These are phyloP conservation scores for Emmonsiellopsis sp. DNA, from an alignment of 2,329 filamentous ascomycete species.

Conservation along the genomic window DNA sequence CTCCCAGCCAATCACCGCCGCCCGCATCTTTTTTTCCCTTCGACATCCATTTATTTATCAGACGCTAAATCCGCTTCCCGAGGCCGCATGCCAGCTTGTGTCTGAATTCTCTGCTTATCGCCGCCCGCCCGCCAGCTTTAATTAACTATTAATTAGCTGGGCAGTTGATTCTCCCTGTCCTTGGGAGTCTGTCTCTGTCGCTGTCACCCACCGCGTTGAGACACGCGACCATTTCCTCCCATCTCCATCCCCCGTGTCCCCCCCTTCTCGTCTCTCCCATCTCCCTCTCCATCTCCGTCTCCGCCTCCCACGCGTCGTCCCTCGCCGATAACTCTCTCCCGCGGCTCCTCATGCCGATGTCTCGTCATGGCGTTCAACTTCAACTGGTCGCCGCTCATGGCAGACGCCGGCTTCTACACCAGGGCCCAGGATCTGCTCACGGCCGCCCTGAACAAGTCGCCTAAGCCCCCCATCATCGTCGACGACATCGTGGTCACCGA, in stretches of 20 bases:
- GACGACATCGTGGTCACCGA: slow-evolving; percentile 98
- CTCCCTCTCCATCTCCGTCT: not conserved
- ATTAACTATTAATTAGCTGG: no score
- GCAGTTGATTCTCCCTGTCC: no score
- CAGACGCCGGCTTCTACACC: slow-evolving; percentile 82
- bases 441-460: slow-evolving; percentile 90
- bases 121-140: no score
- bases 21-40: no score
- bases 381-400: slow-evolving; percentile 99
- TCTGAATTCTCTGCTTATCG: no score
- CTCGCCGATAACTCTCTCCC: no score
- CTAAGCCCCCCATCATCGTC: slow-evolving; percentile 96
- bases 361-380: slow-evolving; percentile 95
- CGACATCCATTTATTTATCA: no score
- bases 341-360: slow-evolving; percentile 3
- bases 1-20: no score
- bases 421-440: slow-evolving; percentile 91
- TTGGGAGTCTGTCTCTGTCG: no score
- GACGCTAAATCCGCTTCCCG: no score
- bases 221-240: not conserved
- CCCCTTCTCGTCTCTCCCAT: not conserved
- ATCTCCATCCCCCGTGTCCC: not conserved
- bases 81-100: no score
- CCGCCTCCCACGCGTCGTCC: not conserved
- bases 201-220: not conserved